These are phyloP conservation scores for Diutina neorugosa DNA, from an alignment of 1,139 yeast species.

Conservation along the genomic window DNA sequence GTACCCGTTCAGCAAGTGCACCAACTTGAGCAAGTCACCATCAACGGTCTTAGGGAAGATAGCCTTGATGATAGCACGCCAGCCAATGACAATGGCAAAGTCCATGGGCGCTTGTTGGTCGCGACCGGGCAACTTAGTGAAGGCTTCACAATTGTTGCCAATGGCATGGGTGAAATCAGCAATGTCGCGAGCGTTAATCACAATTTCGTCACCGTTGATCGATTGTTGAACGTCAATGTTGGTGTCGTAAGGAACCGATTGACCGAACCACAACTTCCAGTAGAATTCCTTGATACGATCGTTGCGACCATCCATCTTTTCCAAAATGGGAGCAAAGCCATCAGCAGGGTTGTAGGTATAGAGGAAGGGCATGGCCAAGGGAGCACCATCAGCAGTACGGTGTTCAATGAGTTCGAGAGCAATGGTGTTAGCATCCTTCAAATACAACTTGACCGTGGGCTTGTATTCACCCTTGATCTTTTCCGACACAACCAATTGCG, in stretches of 20 bases:
- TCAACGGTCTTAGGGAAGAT: conserved; percentile 94
- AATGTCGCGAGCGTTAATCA: conserved; percentile 66
- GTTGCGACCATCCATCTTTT: conserved; percentile 84
- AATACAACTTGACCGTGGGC: conserved; percentile 56
- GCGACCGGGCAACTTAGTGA: conserved; percentile 80
- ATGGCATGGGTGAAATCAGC: conserved; percentile 94
- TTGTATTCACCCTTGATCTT: conserved; percentile 58
- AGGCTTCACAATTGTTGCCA: conserved; percentile 95
- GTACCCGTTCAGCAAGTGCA: conserved; percentile 91
- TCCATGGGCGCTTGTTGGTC: conserved; percentile 94
- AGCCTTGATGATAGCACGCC: conserved; percentile 96
- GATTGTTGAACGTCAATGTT: conserved; percentile 57
- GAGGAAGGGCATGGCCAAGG: conserved; percentile 66
- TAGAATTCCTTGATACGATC: conserved; percentile 88
- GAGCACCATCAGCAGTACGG: conserved; percentile 67
- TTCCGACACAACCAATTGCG: conserved; percentile 35
- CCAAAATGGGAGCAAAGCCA: conserved; percentile 92
- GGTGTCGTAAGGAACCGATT: conserved; percentile 41
- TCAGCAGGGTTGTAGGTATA: conserved; percentile 73
- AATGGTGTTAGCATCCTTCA: conserved; percentile 37
- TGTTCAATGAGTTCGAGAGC: conserved; percentile 72
- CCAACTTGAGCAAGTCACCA: conserved; percentile 89
- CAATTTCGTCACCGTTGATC: conserved; percentile 59
- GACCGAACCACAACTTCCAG: conserved; percentile 96
- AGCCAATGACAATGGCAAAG: conserved; percentile 95